These are phyloP conservation scores for Phoenix roebelenii DNA, from an alignment of 176 grass and related monocot species.

Conservation along the genomic window DNA sequence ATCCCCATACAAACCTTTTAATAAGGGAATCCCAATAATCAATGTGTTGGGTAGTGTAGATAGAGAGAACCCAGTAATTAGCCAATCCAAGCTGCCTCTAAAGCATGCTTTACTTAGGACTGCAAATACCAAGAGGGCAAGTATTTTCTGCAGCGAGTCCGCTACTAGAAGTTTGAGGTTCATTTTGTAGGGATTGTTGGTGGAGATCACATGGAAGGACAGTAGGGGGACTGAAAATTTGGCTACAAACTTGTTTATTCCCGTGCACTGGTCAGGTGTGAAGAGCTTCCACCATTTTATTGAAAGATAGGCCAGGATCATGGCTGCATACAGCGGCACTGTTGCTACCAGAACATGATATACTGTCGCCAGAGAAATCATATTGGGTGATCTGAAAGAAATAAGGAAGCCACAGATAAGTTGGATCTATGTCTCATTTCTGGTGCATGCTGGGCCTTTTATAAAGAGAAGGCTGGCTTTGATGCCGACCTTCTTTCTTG, in stretches of 20 bases:
- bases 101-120: conserved; percentile 37
- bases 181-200: conserved; percentile 80
- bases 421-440: background rate
- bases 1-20: conserved; percentile 88
- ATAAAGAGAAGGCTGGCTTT: conserved; percentile 21
- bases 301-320: conserved; percentile 85
- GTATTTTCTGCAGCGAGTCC: conserved; percentile 59
- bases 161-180: conserved; percentile 67
- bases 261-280: conserved; percentile 71
- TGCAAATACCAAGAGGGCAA: conserved; percentile 45
- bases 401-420: conserved; percentile 29
- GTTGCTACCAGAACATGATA: conserved; percentile 81
- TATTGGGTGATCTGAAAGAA: conserved; percentile 39
- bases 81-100: conserved; percentile 51
- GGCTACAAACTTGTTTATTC: conserved; percentile 86
- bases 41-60: conserved; percentile 86
- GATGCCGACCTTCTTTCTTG: conserved; percentile 10
- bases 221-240: conserved; percentile 87
- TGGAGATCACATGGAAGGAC: conserved; percentile 86
- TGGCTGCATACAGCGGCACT: conserved; percentile 63
- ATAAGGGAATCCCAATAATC: conserved; percentile 81
- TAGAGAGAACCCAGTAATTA: conserved; percentile 78
- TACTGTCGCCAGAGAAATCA: conserved; percentile 62
- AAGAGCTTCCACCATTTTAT: conserved; percentile 91
- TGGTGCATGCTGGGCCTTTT: conserved; percentile 8